Evolutionary conservation across 352 stramenopile genomes (phyloP).

Genomic region (Phytophthora citricola): DNA sequence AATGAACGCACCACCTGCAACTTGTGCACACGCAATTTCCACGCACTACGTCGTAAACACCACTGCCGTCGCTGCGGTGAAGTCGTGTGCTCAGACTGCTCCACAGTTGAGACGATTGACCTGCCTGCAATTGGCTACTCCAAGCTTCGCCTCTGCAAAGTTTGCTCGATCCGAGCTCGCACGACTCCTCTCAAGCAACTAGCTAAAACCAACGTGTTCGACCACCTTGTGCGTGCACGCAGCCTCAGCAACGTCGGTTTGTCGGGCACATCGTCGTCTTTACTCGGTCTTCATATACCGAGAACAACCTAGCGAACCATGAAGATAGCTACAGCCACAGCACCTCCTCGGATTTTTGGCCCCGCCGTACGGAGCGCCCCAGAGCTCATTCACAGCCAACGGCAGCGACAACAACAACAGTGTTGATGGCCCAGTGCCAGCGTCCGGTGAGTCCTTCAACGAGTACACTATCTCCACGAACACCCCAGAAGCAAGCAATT

Average conservation of each 20-base stretch:
- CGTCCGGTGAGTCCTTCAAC: constrained; percentile 24
- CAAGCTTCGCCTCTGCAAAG: constrained; percentile 84
- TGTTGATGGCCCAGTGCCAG: constrained; percentile 18
- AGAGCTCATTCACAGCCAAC: constrained; percentile 29
- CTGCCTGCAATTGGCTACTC: constrained; percentile 78
- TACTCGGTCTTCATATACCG: constrained; percentile 58
- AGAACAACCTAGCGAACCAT: constrained; percentile 37
- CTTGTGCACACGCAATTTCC: constrained; percentile 83
- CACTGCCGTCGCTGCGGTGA: constrained; percentile 86
- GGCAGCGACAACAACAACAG: constrained; percentile 24
- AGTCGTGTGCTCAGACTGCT: constrained; percentile 85
- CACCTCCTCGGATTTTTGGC: constrained; percentile 26
- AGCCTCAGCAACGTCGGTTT: constrained; percentile 62
- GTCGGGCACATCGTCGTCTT: constrained; percentile 34
- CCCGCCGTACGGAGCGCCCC: constrained; percentile 3
- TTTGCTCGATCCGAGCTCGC: constrained; percentile 78
- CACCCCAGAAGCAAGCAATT: constrained; percentile 9
- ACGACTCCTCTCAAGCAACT: constrained; percentile 69
- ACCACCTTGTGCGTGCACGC: constrained; percentile 61
- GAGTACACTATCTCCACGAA: constrained; percentile 30
- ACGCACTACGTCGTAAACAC: constrained; percentile 77
- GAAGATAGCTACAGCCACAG: constrained; percentile 40
- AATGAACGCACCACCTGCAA: constrained; percentile 73
- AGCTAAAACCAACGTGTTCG: constrained; percentile 71
- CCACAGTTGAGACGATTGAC: constrained; percentile 70